Conservation (phyloP, 202 grass and related monocot species). For the Setaria viridis region DNA sequence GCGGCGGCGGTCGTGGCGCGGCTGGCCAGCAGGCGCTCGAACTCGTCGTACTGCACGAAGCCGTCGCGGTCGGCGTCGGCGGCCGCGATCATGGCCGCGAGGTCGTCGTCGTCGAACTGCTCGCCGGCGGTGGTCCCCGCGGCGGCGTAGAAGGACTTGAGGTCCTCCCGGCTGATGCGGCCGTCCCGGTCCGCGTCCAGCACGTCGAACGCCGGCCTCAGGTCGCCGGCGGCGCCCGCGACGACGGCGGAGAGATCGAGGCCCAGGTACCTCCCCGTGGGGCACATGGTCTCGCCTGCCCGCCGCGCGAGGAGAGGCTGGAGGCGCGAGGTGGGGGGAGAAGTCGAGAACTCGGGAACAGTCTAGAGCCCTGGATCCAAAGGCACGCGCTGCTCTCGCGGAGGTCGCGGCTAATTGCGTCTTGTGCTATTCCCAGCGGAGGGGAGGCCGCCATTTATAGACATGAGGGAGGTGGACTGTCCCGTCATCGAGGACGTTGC, state of each 20-base stretch:
- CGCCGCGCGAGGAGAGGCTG: background rate
- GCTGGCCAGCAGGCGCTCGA: conserved; percentile 74
- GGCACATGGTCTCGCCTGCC: conserved; percentile 60
- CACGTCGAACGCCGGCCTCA: conserved; percentile 85
- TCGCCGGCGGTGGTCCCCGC: conserved; percentile 3
- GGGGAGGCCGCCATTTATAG: conserved; percentile 56
- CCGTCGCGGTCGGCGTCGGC: conserved; percentile 87
- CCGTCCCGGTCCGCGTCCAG: conserved; percentile 94
- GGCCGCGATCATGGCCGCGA: conserved; percentile 82
- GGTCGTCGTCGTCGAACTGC: conserved; percentile 72
- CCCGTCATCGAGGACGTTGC: background rate
- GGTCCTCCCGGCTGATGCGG: conserved; percentile 89
- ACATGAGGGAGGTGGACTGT: background rate
- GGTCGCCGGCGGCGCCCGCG: conserved; percentile 22
- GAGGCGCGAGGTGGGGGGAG: background rate
- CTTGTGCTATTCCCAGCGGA: background rate
- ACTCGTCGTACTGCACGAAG: conserved; percentile 89
- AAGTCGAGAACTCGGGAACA: background rate
- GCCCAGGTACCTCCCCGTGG: conserved; percentile 56
- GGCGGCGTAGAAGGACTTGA: conserved; percentile 83
- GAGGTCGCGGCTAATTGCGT: conserved; percentile 31
- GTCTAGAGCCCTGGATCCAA: conserved; percentile 27
- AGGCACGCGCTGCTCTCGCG: background rate
- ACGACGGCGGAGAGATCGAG: conserved; percentile 41
- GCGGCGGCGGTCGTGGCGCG: background rate